Conservation (phyloP, 108 stramenopile species). For the Discostella stelligeroides region DNA sequence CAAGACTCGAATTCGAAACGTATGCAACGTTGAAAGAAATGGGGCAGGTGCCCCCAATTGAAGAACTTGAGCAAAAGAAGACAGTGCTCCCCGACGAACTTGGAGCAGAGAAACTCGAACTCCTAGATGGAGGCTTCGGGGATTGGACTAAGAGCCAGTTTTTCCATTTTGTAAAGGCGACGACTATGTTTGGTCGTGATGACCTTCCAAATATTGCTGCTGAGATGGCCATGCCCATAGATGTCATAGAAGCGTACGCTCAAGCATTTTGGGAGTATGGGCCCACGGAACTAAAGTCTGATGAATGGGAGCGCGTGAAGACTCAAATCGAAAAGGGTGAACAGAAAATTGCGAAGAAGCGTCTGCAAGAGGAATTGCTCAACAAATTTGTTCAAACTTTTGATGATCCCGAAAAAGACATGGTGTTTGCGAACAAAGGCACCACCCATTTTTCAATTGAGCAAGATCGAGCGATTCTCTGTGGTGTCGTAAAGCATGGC, state of each 20-base stretch:
- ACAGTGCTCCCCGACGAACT: conserved; percentile 67
- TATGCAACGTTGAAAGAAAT: conserved; percentile 74
- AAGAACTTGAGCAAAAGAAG: conserved; percentile 51
- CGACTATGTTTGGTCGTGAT: conserved; percentile 72
- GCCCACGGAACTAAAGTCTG: conserved; percentile 69
- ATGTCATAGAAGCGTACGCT: conserved; percentile 59
- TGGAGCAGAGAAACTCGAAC: conserved; percentile 59
- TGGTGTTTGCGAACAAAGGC: conserved; percentile 91
- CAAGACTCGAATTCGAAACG: conserved; percentile 72
- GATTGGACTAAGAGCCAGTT: conserved; percentile 92
- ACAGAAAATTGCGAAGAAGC: conserved; percentile 75
- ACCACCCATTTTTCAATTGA: conserved; percentile 85
- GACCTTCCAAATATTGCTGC: conserved; percentile 63
- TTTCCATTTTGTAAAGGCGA: conserved; percentile 89
- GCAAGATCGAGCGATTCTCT: conserved; percentile 86
- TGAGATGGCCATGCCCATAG: conserved; percentile 75
- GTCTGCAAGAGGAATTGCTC: conserved; percentile 64
- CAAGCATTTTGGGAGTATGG: conserved; percentile 78
- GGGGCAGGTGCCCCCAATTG: conserved; percentile 66
- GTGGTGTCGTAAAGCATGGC: conserved; percentile 84
- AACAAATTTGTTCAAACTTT: conserved; percentile 82
- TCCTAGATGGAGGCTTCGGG: conserved; percentile 92
- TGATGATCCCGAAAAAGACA: conserved; percentile 79
- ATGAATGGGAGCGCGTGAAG: conserved; percentile 87
- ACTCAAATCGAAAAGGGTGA: conserved; percentile 84